Evolutionary conservation across 345 rosid species (phyloP).

Genomic region (Rhodamnia rubescens): DNA sequence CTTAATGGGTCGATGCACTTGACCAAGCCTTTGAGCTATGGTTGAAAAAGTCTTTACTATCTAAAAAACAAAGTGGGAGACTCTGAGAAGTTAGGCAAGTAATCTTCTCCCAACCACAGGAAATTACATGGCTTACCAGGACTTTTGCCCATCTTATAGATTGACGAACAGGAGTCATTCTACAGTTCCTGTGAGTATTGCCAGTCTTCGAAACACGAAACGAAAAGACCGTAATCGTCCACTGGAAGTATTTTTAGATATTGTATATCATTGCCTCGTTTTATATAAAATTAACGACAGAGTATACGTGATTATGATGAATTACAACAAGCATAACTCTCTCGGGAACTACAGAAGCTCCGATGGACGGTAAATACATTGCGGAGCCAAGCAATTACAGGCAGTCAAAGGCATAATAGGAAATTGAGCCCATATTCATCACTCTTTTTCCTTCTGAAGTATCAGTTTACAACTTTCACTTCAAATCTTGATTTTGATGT

Average conservation of each 20-base stretch:
- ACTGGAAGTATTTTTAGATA: too few species aligned
- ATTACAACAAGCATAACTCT: background rate
- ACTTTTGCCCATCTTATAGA: background rate
- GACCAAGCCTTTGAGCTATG: too few species aligned
- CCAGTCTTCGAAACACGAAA: background rate
- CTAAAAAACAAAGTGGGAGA: background rate
- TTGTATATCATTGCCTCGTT: too few species aligned
- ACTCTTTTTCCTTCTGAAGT: background rate
- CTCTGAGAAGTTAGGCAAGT: background rate
- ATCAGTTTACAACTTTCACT: background rate
- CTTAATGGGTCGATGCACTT: too few species aligned
- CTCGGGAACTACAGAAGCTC: background rate
- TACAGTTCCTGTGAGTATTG: too few species aligned
- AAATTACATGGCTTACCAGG: background rate
- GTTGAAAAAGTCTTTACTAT: background rate
- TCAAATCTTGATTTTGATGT: background rate
- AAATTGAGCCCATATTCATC: background rate
- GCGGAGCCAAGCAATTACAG: background rate
- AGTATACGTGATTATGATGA: too few species aligned
- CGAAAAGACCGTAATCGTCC: too few species aligned
- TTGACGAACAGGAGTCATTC: background rate
- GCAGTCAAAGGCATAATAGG: background rate
- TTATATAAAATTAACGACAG: too few species aligned
- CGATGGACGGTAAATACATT: too few species aligned
- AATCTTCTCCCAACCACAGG: background rate